Evolutionary conservation across 495 filamentous ascomycete species (phyloP).

Genomic region (Glonium stellatum): DNA sequence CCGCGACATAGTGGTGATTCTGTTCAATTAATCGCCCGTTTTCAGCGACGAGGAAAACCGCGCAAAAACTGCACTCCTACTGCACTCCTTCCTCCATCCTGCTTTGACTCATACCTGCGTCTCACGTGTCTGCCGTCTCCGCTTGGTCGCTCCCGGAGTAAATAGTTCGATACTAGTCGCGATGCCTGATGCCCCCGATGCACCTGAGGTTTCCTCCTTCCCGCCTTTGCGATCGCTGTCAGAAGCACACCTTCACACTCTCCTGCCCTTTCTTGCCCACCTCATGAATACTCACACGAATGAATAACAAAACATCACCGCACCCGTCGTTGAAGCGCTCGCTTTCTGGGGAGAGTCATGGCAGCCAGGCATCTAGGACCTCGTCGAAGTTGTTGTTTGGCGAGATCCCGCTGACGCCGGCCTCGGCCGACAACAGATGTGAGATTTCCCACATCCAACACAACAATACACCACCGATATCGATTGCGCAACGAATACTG

Average conservation of each 20-base stretch:
- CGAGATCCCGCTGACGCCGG: constrained; percentile 34
- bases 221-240: constrained; percentile 14
- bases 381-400: constrained; percentile 37
- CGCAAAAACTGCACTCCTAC: no score
- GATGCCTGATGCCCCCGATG: constrained; percentile 27
- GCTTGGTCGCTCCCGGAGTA: constrained; percentile 9
- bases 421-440: constrained; percentile 25
- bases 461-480: no score
- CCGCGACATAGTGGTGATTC: constrained; percentile 29
- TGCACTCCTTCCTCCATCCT: constrained; percentile 5
- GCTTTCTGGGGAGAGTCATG: constrained; percentile 28
- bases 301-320: constrained; percentile 20
- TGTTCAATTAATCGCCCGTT: constrained; percentile 22
- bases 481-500: constrained; percentile 8
- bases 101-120: constrained; percentile 36
- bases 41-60: constrained; percentile 19
- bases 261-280: constrained; percentile 8
- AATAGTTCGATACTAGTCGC: constrained; percentile 22
- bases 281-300: constrained; percentile 14
- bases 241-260: constrained; percentile 4
- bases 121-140: constrained; percentile 23
- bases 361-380: constrained; percentile 22
- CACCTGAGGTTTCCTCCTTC: constrained; percentile 21
- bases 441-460: constrained; percentile 13
- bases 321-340: constrained; percentile 28